phyloP scores from a whole-genome alignment of 768 basidiomycete species.

The Russula emetica region DNA sequence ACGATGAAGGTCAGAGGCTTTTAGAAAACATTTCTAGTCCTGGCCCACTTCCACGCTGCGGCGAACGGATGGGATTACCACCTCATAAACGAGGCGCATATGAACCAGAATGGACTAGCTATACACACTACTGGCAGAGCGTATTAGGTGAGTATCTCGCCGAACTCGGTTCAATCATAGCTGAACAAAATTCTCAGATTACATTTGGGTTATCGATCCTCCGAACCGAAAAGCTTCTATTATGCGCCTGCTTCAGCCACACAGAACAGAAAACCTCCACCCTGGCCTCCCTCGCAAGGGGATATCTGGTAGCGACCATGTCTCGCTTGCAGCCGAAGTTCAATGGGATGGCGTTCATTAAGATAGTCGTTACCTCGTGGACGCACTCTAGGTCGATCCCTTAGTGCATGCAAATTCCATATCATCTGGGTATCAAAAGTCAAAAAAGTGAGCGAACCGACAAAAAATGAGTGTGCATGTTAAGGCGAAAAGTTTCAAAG shows the following conservation, averaged over 20 bases:
- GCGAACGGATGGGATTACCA: constrained; percentile 43
- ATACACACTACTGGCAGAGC: constrained; percentile 81
- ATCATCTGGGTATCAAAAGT: no score
- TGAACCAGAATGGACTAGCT: constrained; percentile 87
- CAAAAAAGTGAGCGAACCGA: no score
- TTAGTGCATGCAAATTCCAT: no score
- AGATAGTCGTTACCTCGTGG: background rate
- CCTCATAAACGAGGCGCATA: constrained; percentile 47
- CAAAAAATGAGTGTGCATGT: no score
- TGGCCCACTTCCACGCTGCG: constrained; percentile 38
- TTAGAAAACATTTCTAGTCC: background rate
- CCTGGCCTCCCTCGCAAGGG: constrained; percentile 75
- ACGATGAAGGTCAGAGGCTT: constrained; percentile 49
- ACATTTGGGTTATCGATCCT: constrained; percentile 74
- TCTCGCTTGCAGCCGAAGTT: constrained; percentile 70
- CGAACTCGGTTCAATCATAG: background rate
- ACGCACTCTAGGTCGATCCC: no score
- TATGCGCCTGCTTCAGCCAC: constrained; percentile 58
- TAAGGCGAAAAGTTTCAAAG: no score
- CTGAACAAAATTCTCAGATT: constrained; percentile 51
- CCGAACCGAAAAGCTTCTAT: constrained; percentile 37
- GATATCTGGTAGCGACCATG: constrained; percentile 83
- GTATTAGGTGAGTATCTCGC: constrained; percentile 55
- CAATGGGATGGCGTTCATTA: constrained; percentile 27
- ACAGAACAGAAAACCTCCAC: constrained; percentile 51